Base-by-base conservation (phyloP, 2,329 filamentous ascomycete genomes). In the Aspergillus aculeatinus region DNA sequence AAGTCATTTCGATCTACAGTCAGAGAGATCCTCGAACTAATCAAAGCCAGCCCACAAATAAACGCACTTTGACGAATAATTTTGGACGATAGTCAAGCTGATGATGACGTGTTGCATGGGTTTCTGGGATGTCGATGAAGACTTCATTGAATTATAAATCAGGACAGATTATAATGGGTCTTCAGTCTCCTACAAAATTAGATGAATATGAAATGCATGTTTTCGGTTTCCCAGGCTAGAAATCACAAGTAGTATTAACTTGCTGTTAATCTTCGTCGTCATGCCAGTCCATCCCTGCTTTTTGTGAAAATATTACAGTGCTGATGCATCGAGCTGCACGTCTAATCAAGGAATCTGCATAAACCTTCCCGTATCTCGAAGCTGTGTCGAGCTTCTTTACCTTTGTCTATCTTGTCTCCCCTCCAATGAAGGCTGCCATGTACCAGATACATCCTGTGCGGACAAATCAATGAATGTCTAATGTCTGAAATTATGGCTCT, bases 41-140 rank as follows among this genome's bases (percentile, higher is more conserved):
- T 71, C 63, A 72, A 7, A 57, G 44, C 16, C 65, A 74, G 72
- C 72, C 65, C 71, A 74, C 68, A 72, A 74, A 73, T 74, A 69
- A 61, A 65, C 57, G 50, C 39, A 44, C 39, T 44, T 19, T 60
- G 60, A 61, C 48, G 64, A 54, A 25, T 11, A 19, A 47, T 48
- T 54, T 55, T 48, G 27, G 57, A 59, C 42, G 58, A 51, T 50
- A 57, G 33, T 57, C 44, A n/a, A 44, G 39, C 54, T 60, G 16
- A 64, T 59, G 61, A 64, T 63, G 60, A 68, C 56, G 59, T 63
- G 56, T 64, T 64, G 48, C 63, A 69, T 66, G 62, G 56, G 56
- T 62, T 58, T 61, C 63, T 58, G 56, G 59, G 53, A 63, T 61
- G 61, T 63, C 61, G 58, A 69, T 66, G 65, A 71, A 61, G 63